Evolutionary conservation across 1,139 yeast species (phyloP).

Genomic region (Pichia sp.): DNA sequence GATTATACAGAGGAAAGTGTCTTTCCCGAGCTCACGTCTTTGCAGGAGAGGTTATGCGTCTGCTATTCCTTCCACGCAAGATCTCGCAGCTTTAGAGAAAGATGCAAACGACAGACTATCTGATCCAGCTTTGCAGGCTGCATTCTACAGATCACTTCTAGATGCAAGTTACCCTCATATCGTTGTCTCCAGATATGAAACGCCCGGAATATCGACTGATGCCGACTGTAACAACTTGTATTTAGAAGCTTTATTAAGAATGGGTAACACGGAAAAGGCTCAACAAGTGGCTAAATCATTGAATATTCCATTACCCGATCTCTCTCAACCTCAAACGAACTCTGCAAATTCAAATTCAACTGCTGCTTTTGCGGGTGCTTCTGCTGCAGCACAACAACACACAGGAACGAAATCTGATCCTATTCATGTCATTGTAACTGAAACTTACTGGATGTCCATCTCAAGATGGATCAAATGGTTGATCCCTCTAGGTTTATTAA

Average conservation of each 20-base stretch:
- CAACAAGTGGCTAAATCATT: constrained; percentile 42
- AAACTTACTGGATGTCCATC: constrained; percentile 66
- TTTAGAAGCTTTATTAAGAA: constrained; percentile 66
- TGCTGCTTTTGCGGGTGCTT: no score
- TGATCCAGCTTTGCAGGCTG: constrained; percentile 69
- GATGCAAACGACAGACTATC: constrained; percentile 67
- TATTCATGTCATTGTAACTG: constrained; percentile 84
- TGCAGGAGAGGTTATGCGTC: constrained; percentile 11
- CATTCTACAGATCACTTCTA: constrained; percentile 66
- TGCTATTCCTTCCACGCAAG: constrained; percentile 19
- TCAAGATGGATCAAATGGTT: constrained; percentile 90
- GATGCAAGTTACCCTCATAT: constrained; percentile 85
- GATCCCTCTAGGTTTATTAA: constrained; percentile 65
- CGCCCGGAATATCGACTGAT: constrained; percentile 79
- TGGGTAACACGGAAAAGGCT: constrained; percentile 76
- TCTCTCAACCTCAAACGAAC: constrained; percentile 2
- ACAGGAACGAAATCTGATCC: constrained; percentile 47
- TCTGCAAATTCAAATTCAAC: no score
- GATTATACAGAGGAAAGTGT: no score
- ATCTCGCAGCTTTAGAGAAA: constrained; percentile 68
- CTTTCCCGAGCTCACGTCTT: no score
- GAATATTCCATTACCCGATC: constrained; percentile 18
- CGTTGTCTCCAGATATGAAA: constrained; percentile 85
- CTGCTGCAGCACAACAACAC: constrained; percentile 2
- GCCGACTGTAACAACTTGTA: constrained; percentile 73